Evolutionary conservation across 306 rosid genomes (phyloP).

Genomic region (Neltuma alba): DNA sequence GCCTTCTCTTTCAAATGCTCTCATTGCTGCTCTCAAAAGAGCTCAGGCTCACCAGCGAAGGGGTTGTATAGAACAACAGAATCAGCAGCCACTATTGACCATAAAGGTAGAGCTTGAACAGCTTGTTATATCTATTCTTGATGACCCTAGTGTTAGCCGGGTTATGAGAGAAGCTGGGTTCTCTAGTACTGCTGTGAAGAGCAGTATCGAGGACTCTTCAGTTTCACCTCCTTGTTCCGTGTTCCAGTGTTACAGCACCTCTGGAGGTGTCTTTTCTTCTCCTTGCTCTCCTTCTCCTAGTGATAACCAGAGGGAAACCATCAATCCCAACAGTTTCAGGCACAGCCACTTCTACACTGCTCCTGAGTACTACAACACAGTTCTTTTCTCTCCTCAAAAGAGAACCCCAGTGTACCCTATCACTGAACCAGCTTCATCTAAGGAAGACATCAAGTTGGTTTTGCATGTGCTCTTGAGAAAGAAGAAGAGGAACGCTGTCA

Average conservation of each 20-base stretch:
- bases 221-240: slow-evolving; percentile 54
- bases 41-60: slow-evolving; percentile 94
- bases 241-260: slow-evolving; percentile 56
- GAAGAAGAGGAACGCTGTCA: slow-evolving; percentile 69
- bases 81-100: slow-evolving; percentile 72
- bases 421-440: slow-evolving; percentile 42
- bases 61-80: slow-evolving; percentile 80
- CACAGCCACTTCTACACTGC: slow-evolving; percentile 54
- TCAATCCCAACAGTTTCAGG: slow-evolving; percentile 47
- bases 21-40: slow-evolving; percentile 81
- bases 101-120: slow-evolving; percentile 80
- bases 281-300: slow-evolving; percentile 77
- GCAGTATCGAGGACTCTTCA: slow-evolving; percentile 66
- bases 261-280: slow-evolving; percentile 78
- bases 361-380: slow-evolving; percentile 55
- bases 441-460: slow-evolving; percentile 69
- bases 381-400: slow-evolving; percentile 63
- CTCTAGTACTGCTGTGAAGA: slow-evolving; percentile 77
- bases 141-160: slow-evolving; percentile 91
- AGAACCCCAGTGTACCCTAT: slow-evolving; percentile 32
- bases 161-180: slow-evolving; percentile 95
- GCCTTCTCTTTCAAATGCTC: slow-evolving; percentile 86
- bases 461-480: slow-evolving; percentile 61
- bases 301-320: slow-evolving; percentile 35
- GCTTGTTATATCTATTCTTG: slow-evolving; percentile 78